These are phyloP conservation scores for Lipomyces yamadae DNA, from an alignment of 805 yeast genomes.

Conservation along the genomic window DNA sequence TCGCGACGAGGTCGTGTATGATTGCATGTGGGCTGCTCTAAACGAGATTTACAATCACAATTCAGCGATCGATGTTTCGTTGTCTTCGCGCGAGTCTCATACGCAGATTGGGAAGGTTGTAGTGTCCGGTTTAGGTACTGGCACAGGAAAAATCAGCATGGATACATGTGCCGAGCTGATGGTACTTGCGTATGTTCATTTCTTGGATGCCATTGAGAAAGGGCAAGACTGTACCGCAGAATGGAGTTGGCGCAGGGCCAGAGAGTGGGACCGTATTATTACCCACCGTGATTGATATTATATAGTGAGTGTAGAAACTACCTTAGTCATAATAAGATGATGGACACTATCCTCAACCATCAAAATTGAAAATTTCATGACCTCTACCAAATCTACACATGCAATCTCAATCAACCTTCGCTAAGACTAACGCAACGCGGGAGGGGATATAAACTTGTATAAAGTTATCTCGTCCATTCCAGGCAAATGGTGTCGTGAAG, in stretches of 20 bases:
- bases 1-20: slow-evolving; percentile 32
- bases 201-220: slow-evolving; percentile 23
- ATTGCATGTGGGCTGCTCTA: slow-evolving; percentile 35
- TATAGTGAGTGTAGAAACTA: no score
- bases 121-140: slow-evolving; percentile 38
- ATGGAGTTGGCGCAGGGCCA: slow-evolving; percentile 30
- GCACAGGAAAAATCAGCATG: slow-evolving; percentile 29
- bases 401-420: slow-evolving; percentile 40
- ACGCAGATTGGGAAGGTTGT: slow-evolving; percentile 18
- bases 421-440: slow-evolving; percentile 69
- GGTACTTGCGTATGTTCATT: slow-evolving; percentile 34
- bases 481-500: slow-evolving; percentile 71
- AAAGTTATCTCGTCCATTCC: slow-evolving; percentile 82
- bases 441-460: slow-evolving; percentile 80
- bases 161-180: slow-evolving; percentile 33
- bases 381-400: background rate
- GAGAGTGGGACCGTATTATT: slow-evolving; percentile 12
- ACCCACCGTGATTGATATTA: no score
- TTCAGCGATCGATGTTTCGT: background rate
- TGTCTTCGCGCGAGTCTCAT: background rate
- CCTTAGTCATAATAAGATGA: no score
- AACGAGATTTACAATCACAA: slow-evolving; percentile 29
- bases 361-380: background rate
- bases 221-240: slow-evolving; percentile 21
- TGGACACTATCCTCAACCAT: background rate